phyloP scores from a whole-genome alignment of 257 asterid genomes.

The Solanum sejunctum region DNA sequence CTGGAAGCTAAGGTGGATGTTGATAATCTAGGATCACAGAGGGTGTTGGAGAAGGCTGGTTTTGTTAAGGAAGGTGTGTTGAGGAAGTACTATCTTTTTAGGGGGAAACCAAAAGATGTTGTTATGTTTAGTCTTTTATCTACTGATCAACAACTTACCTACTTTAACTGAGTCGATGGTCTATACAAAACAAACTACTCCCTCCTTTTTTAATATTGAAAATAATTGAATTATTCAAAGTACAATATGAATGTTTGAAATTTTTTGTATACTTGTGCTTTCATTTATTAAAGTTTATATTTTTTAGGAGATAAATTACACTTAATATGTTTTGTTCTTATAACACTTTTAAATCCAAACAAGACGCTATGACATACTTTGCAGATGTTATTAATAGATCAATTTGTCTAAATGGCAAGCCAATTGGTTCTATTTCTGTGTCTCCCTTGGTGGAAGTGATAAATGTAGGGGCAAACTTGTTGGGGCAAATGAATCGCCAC shows the following conservation, averaged over 20 bases:
- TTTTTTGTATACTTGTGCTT: no score
- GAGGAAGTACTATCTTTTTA: slow-evolving; percentile 46
- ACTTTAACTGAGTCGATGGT: not conserved
- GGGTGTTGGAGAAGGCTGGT: slow-evolving; percentile 73
- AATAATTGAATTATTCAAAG: no score
- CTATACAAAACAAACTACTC: not conserved
- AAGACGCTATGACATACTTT: slow-evolving; percentile 25
- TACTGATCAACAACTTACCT: slow-evolving; percentile 14
- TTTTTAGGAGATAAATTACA: no score
- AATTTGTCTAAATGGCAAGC: slow-evolving; percentile 38
- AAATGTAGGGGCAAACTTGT: slow-evolving; percentile 49
- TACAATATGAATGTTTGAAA: no score
- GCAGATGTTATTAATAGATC: slow-evolving; percentile 5
- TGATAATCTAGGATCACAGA: slow-evolving; percentile 54
- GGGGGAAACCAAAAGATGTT: slow-evolving; percentile 42
- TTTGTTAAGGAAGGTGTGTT: slow-evolving; percentile 47
- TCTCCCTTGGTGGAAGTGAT: slow-evolving; percentile 17
- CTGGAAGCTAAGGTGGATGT: slow-evolving; percentile 29
- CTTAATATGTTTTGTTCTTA: slow-evolving; percentile 33
- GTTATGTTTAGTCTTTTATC: slow-evolving; percentile 55
- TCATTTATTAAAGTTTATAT: no score
- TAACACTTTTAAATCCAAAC: slow-evolving; percentile 27
- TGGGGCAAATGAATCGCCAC: slow-evolving; percentile 75
- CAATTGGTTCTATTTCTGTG: slow-evolving; percentile 36
- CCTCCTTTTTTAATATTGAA: no score